Evolutionary conservation across 78 protist genomes (phyloP), one percentile per base, ranked within the genome.

Genomic region (Dictyostelium firmibasis): DNA sequence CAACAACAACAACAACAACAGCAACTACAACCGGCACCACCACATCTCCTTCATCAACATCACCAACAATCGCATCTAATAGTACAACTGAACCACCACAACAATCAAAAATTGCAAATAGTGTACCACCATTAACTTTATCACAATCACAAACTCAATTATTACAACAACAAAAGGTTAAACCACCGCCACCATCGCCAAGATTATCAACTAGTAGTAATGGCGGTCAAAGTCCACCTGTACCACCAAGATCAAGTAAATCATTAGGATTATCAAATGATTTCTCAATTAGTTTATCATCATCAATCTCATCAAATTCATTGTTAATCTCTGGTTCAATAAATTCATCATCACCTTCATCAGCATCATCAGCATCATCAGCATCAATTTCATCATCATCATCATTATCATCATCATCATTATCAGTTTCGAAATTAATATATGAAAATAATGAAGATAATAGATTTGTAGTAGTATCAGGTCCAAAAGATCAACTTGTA

Each of bases 401-500:
- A 9, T 36, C 78, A 83, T 13, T 50, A 25, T 27, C 77, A 60
- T 18, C 62, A 1, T 20, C 79, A 27, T 4, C 62, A 64, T 27
- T 44, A 35, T 27, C 53, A 8, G 29, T 16, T 11, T 18, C 29
- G 3, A 69, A 74, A 74, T 23, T 89, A 64, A 31, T 33, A 13
- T 89, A 62, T 36, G 94, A 89, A 69, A 62, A 31, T 14, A 57
- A 33, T 33, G 94, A 89, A 1, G 87, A 67, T 4, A 78, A 81
- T 33, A 78, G 43, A 70, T 81, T 50, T 31, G 35, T 38, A 29
- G 86, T 89, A 9, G 57, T 89, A 41, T 78, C 94, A 20, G 94
- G 94, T 41, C 79, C 64, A 35, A 89, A 89, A 69, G 74, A 81
- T 27, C 94, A 89, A 50, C 36, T 89, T 10, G n/a, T 89, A 3